Evolutionary conservation across 495 filamentous ascomycete species (phyloP).

Genomic region (Evernia prunastri): DNA sequence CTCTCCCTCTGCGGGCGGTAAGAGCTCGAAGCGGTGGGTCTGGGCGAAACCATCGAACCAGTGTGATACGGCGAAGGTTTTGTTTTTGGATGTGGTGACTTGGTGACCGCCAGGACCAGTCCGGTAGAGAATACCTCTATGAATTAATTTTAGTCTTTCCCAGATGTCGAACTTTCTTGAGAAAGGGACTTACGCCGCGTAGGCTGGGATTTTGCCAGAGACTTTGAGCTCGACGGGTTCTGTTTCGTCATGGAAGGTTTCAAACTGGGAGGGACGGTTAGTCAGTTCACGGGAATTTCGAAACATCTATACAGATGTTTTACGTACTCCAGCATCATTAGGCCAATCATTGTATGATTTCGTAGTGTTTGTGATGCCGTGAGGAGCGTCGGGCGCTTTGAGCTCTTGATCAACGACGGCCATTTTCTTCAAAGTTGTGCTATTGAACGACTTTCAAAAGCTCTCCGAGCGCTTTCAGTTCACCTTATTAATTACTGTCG

Average conservation of each 20-base stretch:
- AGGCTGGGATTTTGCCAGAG: constrained; percentile 45
- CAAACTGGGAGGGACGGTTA: constrained; percentile 37
- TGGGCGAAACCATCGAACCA: constrained; percentile 82
- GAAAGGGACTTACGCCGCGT: constrained; percentile 32
- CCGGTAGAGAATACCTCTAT: constrained; percentile 56
- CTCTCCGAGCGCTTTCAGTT: no score
- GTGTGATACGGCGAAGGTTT: constrained; percentile 52
- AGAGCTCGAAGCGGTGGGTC: constrained; percentile 65
- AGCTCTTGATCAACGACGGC: background rate
- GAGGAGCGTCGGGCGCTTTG: constrained; percentile 6
- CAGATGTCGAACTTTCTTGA: background rate
- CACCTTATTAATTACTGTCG: background rate
- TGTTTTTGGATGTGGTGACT: constrained; percentile 48
- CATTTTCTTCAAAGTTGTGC: background rate
- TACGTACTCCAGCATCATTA: constrained; percentile 32
- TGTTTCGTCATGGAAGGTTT: constrained; percentile 43
- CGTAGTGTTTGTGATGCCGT: constrained; percentile 4
- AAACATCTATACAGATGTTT: background rate
- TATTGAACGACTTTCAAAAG: no score
- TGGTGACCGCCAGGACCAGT: constrained; percentile 62
- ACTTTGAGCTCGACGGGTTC: constrained; percentile 45
- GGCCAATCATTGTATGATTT: constrained; percentile 31
- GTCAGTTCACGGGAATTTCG: no score
- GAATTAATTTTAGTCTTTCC: background rate
- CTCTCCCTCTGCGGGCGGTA: constrained; percentile 27